phyloP scores from a whole-genome alignment of 768 basidiomycete species.

The Kwoniella pini region DNA sequence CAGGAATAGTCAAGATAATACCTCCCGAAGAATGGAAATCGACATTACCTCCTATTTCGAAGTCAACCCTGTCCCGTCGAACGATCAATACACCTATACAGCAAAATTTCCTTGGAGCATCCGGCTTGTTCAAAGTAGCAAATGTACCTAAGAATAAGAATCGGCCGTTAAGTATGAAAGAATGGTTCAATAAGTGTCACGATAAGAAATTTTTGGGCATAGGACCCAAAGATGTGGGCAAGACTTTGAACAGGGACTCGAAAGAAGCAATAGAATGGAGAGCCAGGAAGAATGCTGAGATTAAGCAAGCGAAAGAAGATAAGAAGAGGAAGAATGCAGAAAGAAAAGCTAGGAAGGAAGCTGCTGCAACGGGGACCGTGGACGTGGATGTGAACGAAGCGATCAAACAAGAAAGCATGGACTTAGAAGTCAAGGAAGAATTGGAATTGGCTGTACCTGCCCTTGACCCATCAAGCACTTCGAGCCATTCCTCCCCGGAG shows the following conservation, averaged over 20 bases:
- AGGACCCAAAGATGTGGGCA: constrained; percentile 43
- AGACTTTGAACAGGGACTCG: constrained; percentile 31
- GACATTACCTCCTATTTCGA: constrained; percentile 68
- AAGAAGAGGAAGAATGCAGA: constrained; percentile 24
- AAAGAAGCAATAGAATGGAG: constrained; percentile 32
- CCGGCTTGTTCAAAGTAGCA: constrained; percentile 83
- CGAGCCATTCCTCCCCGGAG: constrained; percentile 44
- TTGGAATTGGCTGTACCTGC: constrained; percentile 17
- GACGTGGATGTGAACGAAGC: no score
- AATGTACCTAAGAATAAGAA: constrained; percentile 74
- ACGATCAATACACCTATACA: constrained; percentile 89
- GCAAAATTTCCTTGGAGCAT: constrained; percentile 82
- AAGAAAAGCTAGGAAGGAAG: constrained; percentile 16
- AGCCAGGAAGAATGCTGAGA: constrained; percentile 15
- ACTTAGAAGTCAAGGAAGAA: constrained; percentile 5
- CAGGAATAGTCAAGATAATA: constrained; percentile 94
- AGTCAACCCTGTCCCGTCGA: constrained; percentile 67
- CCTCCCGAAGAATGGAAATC: constrained; percentile 90
- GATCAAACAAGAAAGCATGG: no score
- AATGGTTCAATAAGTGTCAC: constrained; percentile 53
- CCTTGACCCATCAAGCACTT: constrained; percentile 33
- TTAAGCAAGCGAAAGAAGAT: constrained; percentile 59
- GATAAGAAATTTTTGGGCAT: constrained; percentile 36
- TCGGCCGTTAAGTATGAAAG: constrained; percentile 46
- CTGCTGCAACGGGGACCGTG: no score